Evolutionary conservation across 1,284 basidiomycete species (phyloP), one percentile per base, ranked within the genome.

Genomic region (Pseudozyma pruni): DNA sequence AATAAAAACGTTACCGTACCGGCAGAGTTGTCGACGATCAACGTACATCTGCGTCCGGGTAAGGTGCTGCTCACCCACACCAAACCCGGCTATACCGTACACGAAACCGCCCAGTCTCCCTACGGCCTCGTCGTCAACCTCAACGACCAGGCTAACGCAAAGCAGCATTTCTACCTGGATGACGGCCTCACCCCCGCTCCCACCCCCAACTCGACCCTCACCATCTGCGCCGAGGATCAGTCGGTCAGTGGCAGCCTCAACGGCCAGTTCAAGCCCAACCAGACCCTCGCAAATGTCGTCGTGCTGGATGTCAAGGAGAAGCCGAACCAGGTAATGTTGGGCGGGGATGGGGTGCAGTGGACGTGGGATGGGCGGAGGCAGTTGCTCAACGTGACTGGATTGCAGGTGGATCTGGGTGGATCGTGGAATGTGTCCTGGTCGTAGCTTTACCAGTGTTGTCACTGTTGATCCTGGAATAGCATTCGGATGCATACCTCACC

Each of bases 141-240:
- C 37, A 82, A 85, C 32, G 64, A 76, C 1, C 75, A 84, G 33
- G 86, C 86, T 2, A 57, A 79, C 5, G 89, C 89, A 0, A 85
- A 85, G 39, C 88, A 89, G 7, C 83, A 84, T 3, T 86, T 87
- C 10, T 89, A 88, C 78, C 68, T 90, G 35, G 89, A 90, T 76
- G 89, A 90, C 71, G 89, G 89, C 8, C 25, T 31, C 1, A 43
- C 70, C 23, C 74, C 45, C 25, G 43, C 38, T 22, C 80, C 62
- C 25, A 40, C 62, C 6, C 43, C 54, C 38, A 64, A 57, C 29
- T 49, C 50, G 8, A 69, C 67, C 7, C 46, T 75, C 1, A 40
- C 41, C 19, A 19, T 77, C 42, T 16, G 16, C 4, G 66, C 59
- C 0, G 16, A n/a, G 11, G 61, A 58, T 17, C 17, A 23, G 22